Base-by-base conservation (phyloP, 2,329 filamentous ascomycete species). In the Phialemoniopsis sp. region DNA sequence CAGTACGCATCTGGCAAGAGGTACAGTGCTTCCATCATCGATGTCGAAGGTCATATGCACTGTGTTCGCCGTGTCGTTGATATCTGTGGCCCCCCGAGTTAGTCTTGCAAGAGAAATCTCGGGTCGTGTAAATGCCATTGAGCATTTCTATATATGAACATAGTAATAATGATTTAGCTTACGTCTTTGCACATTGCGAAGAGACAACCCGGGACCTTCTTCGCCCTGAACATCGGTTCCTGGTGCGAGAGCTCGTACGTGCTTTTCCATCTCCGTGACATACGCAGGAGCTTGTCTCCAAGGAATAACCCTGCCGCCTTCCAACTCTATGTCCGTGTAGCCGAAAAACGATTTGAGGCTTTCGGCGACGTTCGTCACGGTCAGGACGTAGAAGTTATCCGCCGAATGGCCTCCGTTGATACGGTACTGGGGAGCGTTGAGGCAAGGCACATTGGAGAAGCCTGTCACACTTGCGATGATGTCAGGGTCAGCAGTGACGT, bases 271-370 rank as follows among this genome's bases (percentile, higher is more conserved):
- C 14, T 29, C 17, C 5, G 32, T 5, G 12, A 18, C 29, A 5
- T 32, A 14, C 4, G 34, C 17, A 3, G 38, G 33, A 13, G 28
- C 14, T 13, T 18, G 2, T 9, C 10, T 39, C 12, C 29, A 33
- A 8, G 18, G 8, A 2, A 40, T 16, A 4, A 40, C 34, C 28
- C 38, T 17, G 9, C 41, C 42, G 13, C 31, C 34, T 3, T 18
- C 19, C 3, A 52, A 8, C 36, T 55, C 50, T 3, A 14, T 33
- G 13, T 46, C 43, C 1, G 15, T 30, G 36, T 51, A 54, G 16
- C 35, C 42, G 30, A 56, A 53, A 36, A 48, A 55, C 2, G 49
- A 49, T 16, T 46, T 46, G 14, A 33, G 41, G 8, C 34, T 31
- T 4, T 35, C 16, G 1, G 29, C 29, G 2, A 42, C 16, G 34